Conservation (phyloP, 805 yeast genomes). For the Candida nonsorbophila region DNA sequence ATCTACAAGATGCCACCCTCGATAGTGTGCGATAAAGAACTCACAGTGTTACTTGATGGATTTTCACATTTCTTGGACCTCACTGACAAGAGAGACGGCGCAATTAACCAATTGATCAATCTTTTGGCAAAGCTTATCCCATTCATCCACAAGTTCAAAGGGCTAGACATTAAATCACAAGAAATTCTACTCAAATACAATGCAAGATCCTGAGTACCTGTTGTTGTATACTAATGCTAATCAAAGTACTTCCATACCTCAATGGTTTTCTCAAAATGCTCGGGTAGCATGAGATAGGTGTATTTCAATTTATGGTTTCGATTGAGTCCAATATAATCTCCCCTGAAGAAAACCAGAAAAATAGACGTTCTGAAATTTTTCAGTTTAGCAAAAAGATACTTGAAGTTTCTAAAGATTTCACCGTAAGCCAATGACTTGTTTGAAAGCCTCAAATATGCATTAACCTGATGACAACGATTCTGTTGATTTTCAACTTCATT, state of each 20-base stretch:
- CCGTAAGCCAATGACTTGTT: conserved; percentile 33
- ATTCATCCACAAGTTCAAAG: neutral
- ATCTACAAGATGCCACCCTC: conserved; percentile 63
- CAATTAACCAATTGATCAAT: neutral
- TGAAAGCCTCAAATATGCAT: conserved; percentile 21
- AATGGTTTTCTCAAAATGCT: conserved; percentile 18
- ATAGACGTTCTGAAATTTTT: conserved; percentile 21
- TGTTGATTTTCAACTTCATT: conserved; percentile 1
- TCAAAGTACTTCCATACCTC: conserved; percentile 20
- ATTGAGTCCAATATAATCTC: conserved; percentile 19
- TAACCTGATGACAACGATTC: conserved; percentile 6
- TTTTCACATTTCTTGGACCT: conserved; percentile 2
- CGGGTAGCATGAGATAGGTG: conserved; percentile 32
- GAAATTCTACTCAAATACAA: neutral
- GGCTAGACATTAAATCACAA: neutral
- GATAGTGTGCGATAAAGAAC: conserved; percentile 58
- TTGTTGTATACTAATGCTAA: no score
- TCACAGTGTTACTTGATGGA: conserved; percentile 44
- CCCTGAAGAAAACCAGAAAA: conserved; percentile 19
- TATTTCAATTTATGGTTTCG: conserved; percentile 21
- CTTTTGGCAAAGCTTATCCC: neutral
- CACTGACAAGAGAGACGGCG: neutral
- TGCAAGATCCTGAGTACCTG: no score
- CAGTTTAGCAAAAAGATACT: conserved; percentile 20
- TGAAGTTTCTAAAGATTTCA: conserved; percentile 30